Conservation (phyloP, 1,139 yeast species). For the Petasospora rhodanensis region DNA sequence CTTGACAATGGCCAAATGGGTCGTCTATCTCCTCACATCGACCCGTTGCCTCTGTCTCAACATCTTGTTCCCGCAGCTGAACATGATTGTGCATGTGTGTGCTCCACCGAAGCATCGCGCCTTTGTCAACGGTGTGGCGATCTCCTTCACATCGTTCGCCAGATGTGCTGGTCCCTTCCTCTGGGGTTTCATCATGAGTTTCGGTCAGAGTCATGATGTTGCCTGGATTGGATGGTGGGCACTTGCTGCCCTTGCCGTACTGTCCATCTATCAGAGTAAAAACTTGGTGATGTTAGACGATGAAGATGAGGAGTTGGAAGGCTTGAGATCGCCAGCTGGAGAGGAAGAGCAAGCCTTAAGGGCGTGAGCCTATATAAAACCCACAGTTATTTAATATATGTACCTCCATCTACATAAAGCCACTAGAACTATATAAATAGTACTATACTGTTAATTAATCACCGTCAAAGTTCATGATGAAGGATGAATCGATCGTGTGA, state of each 20-base stretch:
- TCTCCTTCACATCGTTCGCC: conserved; percentile 48
- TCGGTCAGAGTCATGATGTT: conserved; percentile 36
- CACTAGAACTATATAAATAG: no score
- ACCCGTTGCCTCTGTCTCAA: conserved; percentile 3
- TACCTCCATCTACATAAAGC: no score
- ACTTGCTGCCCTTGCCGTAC: conserved; percentile 2
- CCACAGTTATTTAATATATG: no score
- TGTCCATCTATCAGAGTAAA: conserved; percentile 1
- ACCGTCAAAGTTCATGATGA: no score
- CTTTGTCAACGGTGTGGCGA: conserved; percentile 45
- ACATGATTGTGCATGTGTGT: conserved; percentile 44
- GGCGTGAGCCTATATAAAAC: no score
- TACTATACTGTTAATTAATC: no score
- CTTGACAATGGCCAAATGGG: neutral
- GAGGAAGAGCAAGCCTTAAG: no score
- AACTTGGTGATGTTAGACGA: conserved; percentile 3
- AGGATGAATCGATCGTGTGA: no score
- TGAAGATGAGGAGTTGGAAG: conserved; percentile 1
- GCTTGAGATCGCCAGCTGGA: neutral
- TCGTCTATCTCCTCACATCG: conserved; percentile 1
- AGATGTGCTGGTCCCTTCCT: conserved; percentile 54
- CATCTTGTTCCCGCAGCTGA: conserved; percentile 32
- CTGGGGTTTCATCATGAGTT: conserved; percentile 55
- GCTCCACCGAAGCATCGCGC: conserved; percentile 45
- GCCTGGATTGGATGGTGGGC: conserved; percentile 50